Conservation (phyloP, 345 rosid species). For the Adansonia digitata region DNA sequence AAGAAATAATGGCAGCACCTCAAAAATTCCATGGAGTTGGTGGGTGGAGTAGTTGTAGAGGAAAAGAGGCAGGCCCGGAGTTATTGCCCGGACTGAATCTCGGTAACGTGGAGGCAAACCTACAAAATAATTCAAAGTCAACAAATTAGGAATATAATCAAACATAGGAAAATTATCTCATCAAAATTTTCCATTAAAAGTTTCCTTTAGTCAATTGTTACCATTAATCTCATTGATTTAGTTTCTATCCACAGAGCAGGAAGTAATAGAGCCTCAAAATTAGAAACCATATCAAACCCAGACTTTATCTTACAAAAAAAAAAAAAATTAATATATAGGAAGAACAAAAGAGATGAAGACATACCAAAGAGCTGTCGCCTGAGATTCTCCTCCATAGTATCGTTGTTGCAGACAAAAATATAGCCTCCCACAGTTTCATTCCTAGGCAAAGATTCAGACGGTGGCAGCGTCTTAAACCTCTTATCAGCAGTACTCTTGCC, state of each 20-base stretch:
- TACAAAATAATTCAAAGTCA: constrained; percentile 11
- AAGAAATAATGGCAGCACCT: constrained; percentile 32
- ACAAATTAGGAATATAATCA: background rate
- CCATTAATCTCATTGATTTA: background rate
- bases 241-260: background rate
- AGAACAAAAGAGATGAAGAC: background rate
- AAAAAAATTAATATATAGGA: background rate
- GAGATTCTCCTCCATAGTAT: constrained; percentile 95
- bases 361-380: constrained; percentile 86
- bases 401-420: constrained; percentile 99
- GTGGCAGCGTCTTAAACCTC: constrained; percentile 95
- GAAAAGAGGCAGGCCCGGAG: constrained; percentile 95
- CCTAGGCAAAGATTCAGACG: constrained; percentile 83
- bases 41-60: constrained; percentile 98
- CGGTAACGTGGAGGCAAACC: constrained; percentile 94
- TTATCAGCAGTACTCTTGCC: constrained; percentile 41
- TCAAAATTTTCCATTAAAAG: background rate
- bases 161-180: background rate
- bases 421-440: constrained; percentile 93
- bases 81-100: constrained; percentile 94
- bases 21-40: constrained; percentile 93
- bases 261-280: background rate
- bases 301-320: background rate
- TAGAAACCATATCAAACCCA: background rate
- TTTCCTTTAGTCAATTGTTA: background rate